A percentile compares a stretch with the other conserved stretches of the same genome.
Conservation (phyloP, 257 asterid species). For the Rhazya stricta region DNA sequence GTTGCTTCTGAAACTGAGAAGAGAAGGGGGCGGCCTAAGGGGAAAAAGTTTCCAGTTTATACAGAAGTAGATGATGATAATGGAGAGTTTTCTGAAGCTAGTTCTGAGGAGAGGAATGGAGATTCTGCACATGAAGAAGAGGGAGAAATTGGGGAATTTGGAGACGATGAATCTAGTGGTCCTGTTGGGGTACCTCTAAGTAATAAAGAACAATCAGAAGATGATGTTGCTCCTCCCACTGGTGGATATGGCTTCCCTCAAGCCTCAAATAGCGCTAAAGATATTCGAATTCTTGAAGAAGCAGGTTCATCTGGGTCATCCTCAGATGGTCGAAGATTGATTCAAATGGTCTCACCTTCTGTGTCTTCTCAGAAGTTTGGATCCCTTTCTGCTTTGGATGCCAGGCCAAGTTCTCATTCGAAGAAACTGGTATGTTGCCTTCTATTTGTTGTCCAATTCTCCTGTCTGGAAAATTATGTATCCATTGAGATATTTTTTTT, state of each 20-base stretch:
- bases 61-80: conserved; percentile 91
- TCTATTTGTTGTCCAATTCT: conserved; percentile 1
- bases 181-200: conserved; percentile 43
- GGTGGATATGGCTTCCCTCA: conserved; percentile 54
- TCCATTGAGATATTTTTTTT: conserved; percentile 11
- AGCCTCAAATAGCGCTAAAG: conserved; percentile 44
- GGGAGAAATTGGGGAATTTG: conserved; percentile 73
- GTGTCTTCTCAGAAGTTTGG: conserved; percentile 97
- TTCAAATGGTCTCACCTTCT: conserved; percentile 63
- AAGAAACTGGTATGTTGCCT: conserved; percentile 57
- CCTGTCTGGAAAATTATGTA: conserved; percentile 3
- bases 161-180: conserved; percentile 65
- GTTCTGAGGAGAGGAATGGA: conserved; percentile 73
- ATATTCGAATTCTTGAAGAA: conserved; percentile 43
- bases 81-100: conserved; percentile 81
- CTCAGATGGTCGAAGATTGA: conserved; percentile 60
- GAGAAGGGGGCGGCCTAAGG: conserved; percentile 84
- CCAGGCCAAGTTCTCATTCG: conserved; percentile 76
- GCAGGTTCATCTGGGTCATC: conserved; percentile 92
- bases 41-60: conserved; percentile 68
- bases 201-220: conserved; percentile 71
- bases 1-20: conserved; percentile 62
- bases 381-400: conserved; percentile 90
- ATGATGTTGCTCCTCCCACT: conserved; percentile 56
- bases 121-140: conserved; percentile 71